These are phyloP conservation scores for Blastomyces silverae DNA, from an alignment of 2,329 filamentous ascomycete species.

Conservation along the genomic window DNA sequence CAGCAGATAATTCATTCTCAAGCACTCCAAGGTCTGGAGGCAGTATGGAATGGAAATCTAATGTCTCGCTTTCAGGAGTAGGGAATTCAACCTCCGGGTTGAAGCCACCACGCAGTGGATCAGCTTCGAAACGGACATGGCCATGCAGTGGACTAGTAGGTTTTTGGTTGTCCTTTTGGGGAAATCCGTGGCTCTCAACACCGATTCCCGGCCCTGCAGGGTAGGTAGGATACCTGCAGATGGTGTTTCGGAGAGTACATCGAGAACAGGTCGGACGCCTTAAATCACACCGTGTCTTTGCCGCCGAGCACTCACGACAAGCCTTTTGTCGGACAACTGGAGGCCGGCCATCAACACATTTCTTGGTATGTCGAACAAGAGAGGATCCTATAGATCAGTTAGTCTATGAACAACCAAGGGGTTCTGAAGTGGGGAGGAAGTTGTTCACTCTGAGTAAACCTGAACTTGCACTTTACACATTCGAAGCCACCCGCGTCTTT, in stretches of 20 bases:
- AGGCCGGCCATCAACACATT: conserved; percentile 3
- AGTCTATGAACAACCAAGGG: neutral
- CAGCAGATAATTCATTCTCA: neutral
- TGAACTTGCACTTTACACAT: conserved; percentile 8
- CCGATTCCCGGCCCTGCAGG: neutral
- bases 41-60: neutral
- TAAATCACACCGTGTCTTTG: conserved; percentile 16
- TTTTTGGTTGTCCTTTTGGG: neutral
- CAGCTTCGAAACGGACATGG: neutral
- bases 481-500: neutral
- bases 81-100: neutral
- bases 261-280: conserved; percentile 11
- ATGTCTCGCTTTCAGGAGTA: neutral
- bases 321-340: conserved; percentile 9
- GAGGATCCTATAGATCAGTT: conserved; percentile 9
- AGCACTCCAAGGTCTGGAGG: conserved; percentile 4
- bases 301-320: conserved; percentile 8
- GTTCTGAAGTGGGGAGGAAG: neutral
- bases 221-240: conserved; percentile 6
- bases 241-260: conserved; percentile 1
- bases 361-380: conserved; percentile 12
- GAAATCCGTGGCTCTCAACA: too few relatives aligned
- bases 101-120: neutral
- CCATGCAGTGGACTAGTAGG: neutral
- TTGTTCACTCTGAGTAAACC: conserved; percentile 9